Percentiles rank a stretch among this genome's conserved stretches.
Evolutionary conservation across 108 stramenopile genomes (phyloP).

Genomic region (Licmophora abbreviata): DNA sequence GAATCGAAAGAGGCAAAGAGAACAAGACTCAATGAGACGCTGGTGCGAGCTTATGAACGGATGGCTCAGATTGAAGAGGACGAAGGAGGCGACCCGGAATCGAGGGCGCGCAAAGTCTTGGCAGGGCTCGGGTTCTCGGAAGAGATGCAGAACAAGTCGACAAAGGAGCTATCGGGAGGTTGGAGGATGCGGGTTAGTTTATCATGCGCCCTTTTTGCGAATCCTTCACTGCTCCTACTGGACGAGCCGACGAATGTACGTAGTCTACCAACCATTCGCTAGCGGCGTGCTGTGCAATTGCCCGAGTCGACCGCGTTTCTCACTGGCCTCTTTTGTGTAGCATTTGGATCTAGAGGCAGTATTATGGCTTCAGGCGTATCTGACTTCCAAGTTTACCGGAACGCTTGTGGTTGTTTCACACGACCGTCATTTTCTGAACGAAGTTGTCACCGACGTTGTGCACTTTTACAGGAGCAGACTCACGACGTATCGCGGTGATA

Average conservation of each 20-base stretch:
- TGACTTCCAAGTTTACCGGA: constrained; percentile 58
- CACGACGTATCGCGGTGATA: constrained; percentile 81
- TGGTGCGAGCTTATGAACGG: constrained; percentile 42
- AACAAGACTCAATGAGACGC: constrained; percentile 25
- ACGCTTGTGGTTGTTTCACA: constrained; percentile 89
- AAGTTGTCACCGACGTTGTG: constrained; percentile 82
- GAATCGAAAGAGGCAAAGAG: constrained; percentile 24
- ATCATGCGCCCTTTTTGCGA: constrained; percentile 84
- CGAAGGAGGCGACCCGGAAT: constrained; percentile 49
- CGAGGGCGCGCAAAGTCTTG: constrained; percentile 55
- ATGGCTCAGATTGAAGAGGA: constrained; percentile 58
- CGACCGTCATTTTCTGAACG: constrained; percentile 87
- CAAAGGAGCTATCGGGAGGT: constrained; percentile 76
- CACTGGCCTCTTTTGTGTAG: background rate
- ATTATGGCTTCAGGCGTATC: constrained; percentile 85
- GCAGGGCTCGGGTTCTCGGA: constrained; percentile 80
- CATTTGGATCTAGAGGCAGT: constrained; percentile 74
- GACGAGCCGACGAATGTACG: constrained; percentile 69
- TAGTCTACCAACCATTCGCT: no score
- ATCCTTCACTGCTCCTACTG: constrained; percentile 65
- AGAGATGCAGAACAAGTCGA: constrained; percentile 79
- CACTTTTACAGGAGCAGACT: constrained; percentile 76
- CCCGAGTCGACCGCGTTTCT: constrained; percentile 7
- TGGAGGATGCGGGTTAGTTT: constrained; percentile 96
- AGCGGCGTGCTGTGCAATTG: no score